Evolutionary conservation across 495 filamentous ascomycete genomes (phyloP), one percentile per base, ranked within the genome.

Genomic region (Lepraria neglecta): DNA sequence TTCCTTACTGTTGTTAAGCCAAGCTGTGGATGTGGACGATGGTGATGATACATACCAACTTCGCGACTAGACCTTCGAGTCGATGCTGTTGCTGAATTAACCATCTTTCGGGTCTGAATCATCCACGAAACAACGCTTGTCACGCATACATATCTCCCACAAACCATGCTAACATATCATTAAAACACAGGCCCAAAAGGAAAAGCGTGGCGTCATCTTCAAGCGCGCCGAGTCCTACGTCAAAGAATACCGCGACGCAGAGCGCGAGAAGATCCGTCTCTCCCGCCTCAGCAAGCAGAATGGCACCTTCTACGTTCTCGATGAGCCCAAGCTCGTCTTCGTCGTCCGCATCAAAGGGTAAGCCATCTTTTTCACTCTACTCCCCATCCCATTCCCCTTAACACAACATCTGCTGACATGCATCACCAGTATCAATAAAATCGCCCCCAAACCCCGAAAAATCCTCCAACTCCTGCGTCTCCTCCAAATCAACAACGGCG

Each of bases 91-190:
- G 89, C 85, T 77, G 86, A 80, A 81, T 86, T 87, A 95, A 87
- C 91, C 91, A 97, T 97, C 94, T 98, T 98, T 98, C 94, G 94
- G 94, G 92, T 85, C 92, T 98, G 94, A 98, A 70, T 68, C 54
- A 64, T 59, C 54, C 47, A 61, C 65, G 59, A 69, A 71, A 71
- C 40, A 27, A 17, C 17, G 9, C 40, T 21, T 58, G 65, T 68
- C 33, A 56, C 31, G 55, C 40, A 58, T 57, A 66, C 51, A 61
- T 66, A 69, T 74, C 70, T 14, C 30, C n/a, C 40, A 15, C 12
- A n/a, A 33, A 10, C 28, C 15, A 7, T 17, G 7, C 64, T 62
- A 38, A 64, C 50, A 59, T 40, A 40, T 50, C 31, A 68, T 70
- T 46, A 30, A 47, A 48, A 61, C 47, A 68, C 72, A 98, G 92